These are phyloP conservation scores for Podospora conica DNA, from an alignment of 495 filamentous ascomycete species.

Conservation along the genomic window DNA sequence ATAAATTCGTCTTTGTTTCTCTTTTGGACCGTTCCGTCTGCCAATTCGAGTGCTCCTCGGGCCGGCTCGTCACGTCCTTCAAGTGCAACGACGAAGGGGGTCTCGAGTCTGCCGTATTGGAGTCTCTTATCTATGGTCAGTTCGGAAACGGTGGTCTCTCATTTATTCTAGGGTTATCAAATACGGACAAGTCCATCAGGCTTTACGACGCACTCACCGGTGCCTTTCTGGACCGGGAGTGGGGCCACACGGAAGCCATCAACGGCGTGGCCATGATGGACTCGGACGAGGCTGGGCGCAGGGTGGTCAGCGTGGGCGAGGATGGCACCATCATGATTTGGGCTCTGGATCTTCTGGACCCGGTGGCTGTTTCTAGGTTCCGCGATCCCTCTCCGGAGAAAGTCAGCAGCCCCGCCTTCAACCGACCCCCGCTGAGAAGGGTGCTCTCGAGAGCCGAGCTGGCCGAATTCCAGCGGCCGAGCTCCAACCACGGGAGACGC, in stretches of 20 bases:
- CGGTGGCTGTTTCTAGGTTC: slow-evolving; percentile 23
- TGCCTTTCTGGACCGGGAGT: slow-evolving; percentile 73
- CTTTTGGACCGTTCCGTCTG: slow-evolving; percentile 76
- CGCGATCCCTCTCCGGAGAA: slow-evolving; percentile 49
- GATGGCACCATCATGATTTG: slow-evolving; percentile 87
- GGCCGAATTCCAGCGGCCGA: slow-evolving; percentile 63
- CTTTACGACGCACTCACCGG: slow-evolving; percentile 77
- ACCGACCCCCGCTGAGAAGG: slow-evolving; percentile 59
- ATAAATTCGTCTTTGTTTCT: slow-evolving; percentile 62
- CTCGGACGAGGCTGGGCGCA: slow-evolving; percentile 43
- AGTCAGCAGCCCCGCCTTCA: slow-evolving; percentile 42
- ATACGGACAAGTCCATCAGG: slow-evolving; percentile 89
- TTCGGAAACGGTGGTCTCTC: slow-evolving; percentile 31
- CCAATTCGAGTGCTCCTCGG: slow-evolving; percentile 66
- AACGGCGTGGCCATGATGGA: slow-evolving; percentile 75
- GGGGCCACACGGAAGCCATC: slow-evolving; percentile 89
- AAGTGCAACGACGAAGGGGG: slow-evolving; percentile 72
- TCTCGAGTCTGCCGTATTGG: slow-evolving; percentile 74
- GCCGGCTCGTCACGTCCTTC: slow-evolving; percentile 66
- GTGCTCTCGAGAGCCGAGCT: slow-evolving; percentile 73
- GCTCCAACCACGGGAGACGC: slow-evolving; percentile 51
- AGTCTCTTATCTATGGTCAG: slow-evolving; percentile 59
- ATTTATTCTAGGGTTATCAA: slow-evolving; percentile 75
- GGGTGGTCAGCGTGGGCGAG: slow-evolving; percentile 67
- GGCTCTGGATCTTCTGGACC: slow-evolving; percentile 50